Evolutionary conservation across 768 basidiomycete genomes (phyloP).

Genomic region (Boletus rex-veris): DNA sequence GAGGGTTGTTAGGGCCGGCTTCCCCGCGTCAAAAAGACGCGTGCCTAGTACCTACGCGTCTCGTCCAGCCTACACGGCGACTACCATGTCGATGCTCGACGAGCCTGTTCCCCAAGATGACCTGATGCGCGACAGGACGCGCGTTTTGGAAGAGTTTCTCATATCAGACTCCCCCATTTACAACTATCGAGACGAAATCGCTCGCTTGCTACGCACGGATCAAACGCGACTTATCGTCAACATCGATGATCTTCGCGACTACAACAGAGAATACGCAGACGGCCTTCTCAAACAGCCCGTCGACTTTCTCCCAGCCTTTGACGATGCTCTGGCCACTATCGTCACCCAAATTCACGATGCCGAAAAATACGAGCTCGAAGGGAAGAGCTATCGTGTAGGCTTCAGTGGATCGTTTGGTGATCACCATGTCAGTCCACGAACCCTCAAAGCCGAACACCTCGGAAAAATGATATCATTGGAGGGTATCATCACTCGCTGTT

Average conservation of each 20-base stretch:
- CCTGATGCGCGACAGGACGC: slow-evolving; percentile 70
- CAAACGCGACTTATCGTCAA: slow-evolving; percentile 91
- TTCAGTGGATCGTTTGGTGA: slow-evolving; percentile 97
- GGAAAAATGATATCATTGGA: slow-evolving; percentile 97
- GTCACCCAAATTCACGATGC: slow-evolving; percentile 71
- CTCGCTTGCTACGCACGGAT: slow-evolving; percentile 75
- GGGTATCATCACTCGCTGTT: slow-evolving; percentile 97
- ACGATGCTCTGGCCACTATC: slow-evolving; percentile 73
- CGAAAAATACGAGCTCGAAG: slow-evolving; percentile 77
- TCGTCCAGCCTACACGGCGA: not conserved
- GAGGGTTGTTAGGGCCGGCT: slow-evolving; percentile 32
- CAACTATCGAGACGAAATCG: slow-evolving; percentile 85
- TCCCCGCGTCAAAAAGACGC: slow-evolving; percentile 22
- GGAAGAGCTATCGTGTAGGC: slow-evolving; percentile 82
- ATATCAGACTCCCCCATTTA: slow-evolving; percentile 60
- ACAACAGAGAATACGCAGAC: slow-evolving; percentile 82
- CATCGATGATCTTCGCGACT: slow-evolving; percentile 92
- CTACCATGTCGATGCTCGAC: slow-evolving; percentile 37
- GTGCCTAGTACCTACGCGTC: slow-evolving; percentile 7
- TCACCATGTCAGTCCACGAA: slow-evolving; percentile 94
- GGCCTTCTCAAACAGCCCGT: slow-evolving; percentile 87
- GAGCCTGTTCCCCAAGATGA: slow-evolving; percentile 67
- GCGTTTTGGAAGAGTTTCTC: slow-evolving; percentile 81
- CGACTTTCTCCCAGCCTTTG: slow-evolving; percentile 85
- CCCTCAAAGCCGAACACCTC: slow-evolving; percentile 81